Evolutionary conservation across 73 alveolate genomes (phyloP).

Genomic region (Tetrahymena malaccensis): DNA sequence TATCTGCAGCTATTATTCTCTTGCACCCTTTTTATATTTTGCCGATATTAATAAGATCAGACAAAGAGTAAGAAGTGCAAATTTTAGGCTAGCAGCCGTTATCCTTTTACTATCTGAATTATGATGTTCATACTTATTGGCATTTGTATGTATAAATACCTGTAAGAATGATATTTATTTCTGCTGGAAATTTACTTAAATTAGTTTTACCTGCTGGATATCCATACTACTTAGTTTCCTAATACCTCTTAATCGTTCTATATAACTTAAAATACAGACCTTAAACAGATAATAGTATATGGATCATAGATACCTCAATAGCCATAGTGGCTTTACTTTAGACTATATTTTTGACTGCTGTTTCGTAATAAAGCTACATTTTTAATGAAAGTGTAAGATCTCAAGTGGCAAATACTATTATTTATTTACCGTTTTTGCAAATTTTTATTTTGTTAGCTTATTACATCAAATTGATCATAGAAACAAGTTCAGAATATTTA

Average conservation of each 20-base stretch:
- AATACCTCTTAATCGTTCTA: not conserved
- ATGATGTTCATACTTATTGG: not conserved
- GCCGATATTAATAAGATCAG: not conserved
- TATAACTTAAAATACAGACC: not conserved
- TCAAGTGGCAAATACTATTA: not conserved
- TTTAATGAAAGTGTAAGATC: not conserved
- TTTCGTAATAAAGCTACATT: not conserved
- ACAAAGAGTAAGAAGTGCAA: not conserved
- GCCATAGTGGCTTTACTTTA: not conserved
- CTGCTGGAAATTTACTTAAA: not conserved
- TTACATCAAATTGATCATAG: not conserved
- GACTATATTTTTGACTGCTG: not conserved
- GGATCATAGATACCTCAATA: not conserved
- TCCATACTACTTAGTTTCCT: not conserved
- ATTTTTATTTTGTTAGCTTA: not conserved
- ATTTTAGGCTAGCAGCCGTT: not conserved
- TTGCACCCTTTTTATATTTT: not conserved
- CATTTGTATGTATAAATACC: not conserved
- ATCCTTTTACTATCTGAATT: not conserved
- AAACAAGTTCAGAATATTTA: not conserved
- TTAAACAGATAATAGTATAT: not conserved
- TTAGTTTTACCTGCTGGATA: not conserved
- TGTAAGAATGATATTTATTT: not conserved
- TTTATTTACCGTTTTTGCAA: not conserved
- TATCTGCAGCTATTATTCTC: not conserved